A percentile compares a stretch with the other conserved stretches of the same genome.
These are phyloP conservation scores for Fusarium xyrophilum DNA, from an alignment of 2,329 filamentous ascomycete species.

Conservation along the genomic window DNA sequence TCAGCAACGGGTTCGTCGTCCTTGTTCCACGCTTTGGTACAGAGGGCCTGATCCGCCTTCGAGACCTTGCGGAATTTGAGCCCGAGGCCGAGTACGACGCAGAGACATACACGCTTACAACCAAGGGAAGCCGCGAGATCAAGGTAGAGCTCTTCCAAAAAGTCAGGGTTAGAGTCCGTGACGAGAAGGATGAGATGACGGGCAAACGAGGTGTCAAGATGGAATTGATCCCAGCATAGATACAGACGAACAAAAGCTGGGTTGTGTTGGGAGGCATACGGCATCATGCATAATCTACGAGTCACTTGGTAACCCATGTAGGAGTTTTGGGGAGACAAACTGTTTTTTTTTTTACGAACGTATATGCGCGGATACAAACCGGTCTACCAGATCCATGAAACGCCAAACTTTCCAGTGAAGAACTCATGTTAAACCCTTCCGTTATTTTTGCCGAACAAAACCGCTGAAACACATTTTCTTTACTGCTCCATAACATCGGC, in stretches of 20 bases:
- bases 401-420: conserved; percentile 44
- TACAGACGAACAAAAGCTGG: not conserved
- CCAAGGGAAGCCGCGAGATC: conserved; percentile 61
- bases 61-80: conserved; percentile 80
- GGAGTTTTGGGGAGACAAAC: conserved; percentile 37
- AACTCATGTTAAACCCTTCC: conserved; percentile 40
- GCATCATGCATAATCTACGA: conserved; percentile 26
- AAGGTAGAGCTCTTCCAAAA: conserved; percentile 89
- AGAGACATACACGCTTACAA: conserved; percentile 79
- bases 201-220: conserved; percentile 92
- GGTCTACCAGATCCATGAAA: conserved; percentile 45
- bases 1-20: conserved; percentile 96
- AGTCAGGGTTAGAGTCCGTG: conserved; percentile 85
- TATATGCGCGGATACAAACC: conserved; percentile 42
- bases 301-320: conserved; percentile 17
- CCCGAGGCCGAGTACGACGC: conserved; percentile 84
- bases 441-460: conserved; percentile 35
- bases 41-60: conserved; percentile 85
- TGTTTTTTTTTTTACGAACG: conserved; percentile 38
- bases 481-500: conserved; percentile 62
- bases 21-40: conserved; percentile 96
- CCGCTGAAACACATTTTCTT: conserved; percentile 15
- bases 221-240: conserved; percentile 60
- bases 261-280: not conserved
- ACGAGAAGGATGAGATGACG: conserved; percentile 93